Evolutionary conservation across 768 basidiomycete species (phyloP), one percentile per base, ranked within the genome.

Genomic region (Leccinum barrowsii): DNA sequence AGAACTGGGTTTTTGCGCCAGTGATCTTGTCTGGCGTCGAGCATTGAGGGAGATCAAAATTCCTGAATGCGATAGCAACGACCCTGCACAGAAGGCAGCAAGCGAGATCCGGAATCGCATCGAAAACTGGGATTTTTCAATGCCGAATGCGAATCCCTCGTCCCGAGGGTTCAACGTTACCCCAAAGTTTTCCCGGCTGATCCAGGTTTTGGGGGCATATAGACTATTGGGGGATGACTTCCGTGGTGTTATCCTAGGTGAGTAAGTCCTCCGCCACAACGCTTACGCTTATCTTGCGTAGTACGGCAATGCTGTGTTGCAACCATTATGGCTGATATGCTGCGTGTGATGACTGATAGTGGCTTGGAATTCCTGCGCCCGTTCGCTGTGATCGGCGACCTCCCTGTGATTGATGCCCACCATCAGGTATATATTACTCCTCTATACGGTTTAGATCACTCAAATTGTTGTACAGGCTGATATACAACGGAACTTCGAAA

Each of bases 171-270:
- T 83, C 66, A 92, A 92, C 64, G 81, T 89, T 17, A 83, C 85
- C 0, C 82, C 82, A 1, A 91, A 92, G 59, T 84, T 91, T 59
- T 63, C 79, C 44, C 81, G 76, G 62, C 68, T 92, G 24, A 74
- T 86, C 3, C 80, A 89, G 50, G 72, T 84, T 47, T 74, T 92
- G 44, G 79, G 79, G 56, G 77, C 80, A 1, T 86, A 80, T 65
- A 75, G 77, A 57, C 72, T 76, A 13, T 77, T 81, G 50, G 83
- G 82, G 5, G 79, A 84, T 52, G 63, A 68, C 4, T 91, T 92
- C 65, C 82, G 87, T 48, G 87, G 83, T 15, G 76, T 92, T 22
- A 70, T 92, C 26, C 79, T 90, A 61, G 89, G 90, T 90, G 63
- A 56, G 68, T 35, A 46, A 40, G 24, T 15, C 22, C 42, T 17